Evolutionary conservation across 805 yeast species (phyloP).

Genomic region (Cyberlindnera xylosilytica): DNA sequence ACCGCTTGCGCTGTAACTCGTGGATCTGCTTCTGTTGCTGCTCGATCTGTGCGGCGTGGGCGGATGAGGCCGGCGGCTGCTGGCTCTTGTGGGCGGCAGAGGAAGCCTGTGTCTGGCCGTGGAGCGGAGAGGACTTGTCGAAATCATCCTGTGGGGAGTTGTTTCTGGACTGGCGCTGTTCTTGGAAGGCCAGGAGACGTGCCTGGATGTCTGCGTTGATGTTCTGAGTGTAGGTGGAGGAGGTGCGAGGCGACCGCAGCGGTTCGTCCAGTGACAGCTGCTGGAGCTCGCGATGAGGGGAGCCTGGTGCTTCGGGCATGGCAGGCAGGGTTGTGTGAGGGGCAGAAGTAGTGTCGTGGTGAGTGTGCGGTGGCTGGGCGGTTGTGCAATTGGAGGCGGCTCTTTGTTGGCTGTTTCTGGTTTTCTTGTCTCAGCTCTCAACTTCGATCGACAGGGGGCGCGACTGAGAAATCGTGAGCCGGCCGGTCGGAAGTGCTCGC

Average conservation of each 20-base stretch:
- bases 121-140: constrained; percentile 26
- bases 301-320: constrained; percentile 14
- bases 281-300: constrained; percentile 16
- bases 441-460: too few relatives aligned
- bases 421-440: background rate
- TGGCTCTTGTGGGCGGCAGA: background rate
- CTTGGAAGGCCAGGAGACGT: constrained; percentile 81
- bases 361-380: too few relatives aligned
- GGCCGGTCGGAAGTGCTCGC: too few relatives aligned
- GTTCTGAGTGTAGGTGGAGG: constrained; percentile 32
- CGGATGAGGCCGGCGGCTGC: background rate
- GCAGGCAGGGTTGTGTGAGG: background rate
- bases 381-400: too few relatives aligned
- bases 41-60: constrained; percentile 7
- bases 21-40: constrained; percentile 25
- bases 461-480: too few relatives aligned
- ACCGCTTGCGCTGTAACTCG: constrained; percentile 22
- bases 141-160: constrained; percentile 10
- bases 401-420: background rate
- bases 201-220: constrained; percentile 83
- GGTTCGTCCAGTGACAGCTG: constrained; percentile 18
- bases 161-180: constrained; percentile 51
- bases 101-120: background rate
- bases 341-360: background rate
- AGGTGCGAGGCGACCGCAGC: constrained; percentile 25